Conservation (phyloP, 2,329 filamentous ascomycete genomes). For the Exophiala alcalophila region DNA sequence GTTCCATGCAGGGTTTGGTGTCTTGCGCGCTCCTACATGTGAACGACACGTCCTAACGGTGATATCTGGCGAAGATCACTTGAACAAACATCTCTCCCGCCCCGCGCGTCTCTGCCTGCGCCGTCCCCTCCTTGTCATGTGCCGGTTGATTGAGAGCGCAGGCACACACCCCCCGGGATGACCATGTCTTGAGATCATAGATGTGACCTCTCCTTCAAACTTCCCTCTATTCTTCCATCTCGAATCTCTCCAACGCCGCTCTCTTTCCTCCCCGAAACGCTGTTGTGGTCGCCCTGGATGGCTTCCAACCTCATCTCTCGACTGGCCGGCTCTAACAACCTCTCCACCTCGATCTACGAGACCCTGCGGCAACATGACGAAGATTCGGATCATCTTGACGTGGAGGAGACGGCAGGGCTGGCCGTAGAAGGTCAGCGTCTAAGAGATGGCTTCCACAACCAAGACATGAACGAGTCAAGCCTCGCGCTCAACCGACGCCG, state of each 20-base stretch:
- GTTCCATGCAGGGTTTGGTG: too few species aligned
- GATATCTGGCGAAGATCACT: too few species aligned
- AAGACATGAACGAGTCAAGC: conserved; percentile 4
- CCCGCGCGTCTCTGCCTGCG: conserved; percentile 18
- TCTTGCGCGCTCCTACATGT: too few species aligned
- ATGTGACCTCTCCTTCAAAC: background rate
- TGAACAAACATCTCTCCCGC: too few species aligned
- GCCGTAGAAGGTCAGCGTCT: conserved; percentile 29
- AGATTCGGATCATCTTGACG: conserved; percentile 45
- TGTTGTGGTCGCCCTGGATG: conserved; percentile 35
- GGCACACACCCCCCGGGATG: conserved; percentile 16
- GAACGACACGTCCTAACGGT: too few species aligned
- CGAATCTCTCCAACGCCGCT: background rate
- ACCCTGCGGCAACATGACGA: conserved; percentile 47
- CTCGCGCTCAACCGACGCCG: background rate
- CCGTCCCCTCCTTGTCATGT: too few species aligned
- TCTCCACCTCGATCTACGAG: conserved; percentile 46
- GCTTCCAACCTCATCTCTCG: conserved; percentile 54
- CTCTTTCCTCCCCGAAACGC: background rate
- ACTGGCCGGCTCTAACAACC: conserved; percentile 43
- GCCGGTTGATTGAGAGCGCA: conserved; percentile 22
- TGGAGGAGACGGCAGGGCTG: conserved; percentile 48
- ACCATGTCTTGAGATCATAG: conserved; percentile 14
- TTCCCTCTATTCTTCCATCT: background rate
- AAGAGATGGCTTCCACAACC: conserved; percentile 21